Percentiles rank a stretch among this genome's conserved stretches.
These are phyloP conservation scores for Corylus avellana DNA, from an alignment of 306 rosid species.

Conservation along the genomic window DNA sequence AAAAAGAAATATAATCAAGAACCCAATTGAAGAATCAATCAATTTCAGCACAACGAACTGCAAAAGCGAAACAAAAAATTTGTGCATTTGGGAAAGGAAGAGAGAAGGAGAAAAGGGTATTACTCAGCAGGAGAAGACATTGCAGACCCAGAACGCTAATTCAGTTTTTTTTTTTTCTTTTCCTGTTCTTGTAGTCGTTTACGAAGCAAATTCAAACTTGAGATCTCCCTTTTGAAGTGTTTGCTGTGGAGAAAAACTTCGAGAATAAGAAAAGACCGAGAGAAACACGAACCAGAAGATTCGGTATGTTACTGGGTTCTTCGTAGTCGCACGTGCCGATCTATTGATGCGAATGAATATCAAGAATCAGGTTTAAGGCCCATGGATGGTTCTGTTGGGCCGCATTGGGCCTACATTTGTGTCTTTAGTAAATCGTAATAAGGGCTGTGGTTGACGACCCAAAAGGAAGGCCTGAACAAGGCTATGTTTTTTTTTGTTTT, in stretches of 20 bases:
- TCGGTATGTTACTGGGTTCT: background rate
- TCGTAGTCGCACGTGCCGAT: conserved; percentile 7
- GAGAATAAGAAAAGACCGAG: background rate
- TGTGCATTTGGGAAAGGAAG: conserved; percentile 2
- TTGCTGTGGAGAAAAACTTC: background rate
- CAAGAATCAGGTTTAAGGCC: background rate
- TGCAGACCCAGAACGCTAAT: conserved; percentile 36
- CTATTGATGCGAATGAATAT: no score
- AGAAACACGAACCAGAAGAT: conserved; percentile 27
- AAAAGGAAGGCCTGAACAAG: no score
- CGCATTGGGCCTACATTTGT: no score
- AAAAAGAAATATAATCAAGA: background rate
- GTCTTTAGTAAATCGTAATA: no score
- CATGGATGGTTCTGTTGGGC: background rate
- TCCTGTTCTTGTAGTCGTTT: background rate
- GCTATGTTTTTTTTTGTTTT: no score
- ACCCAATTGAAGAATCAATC: background rate
- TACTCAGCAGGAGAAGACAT: conserved; percentile 98
- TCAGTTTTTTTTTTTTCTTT: background rate
- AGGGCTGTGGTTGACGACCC: background rate
- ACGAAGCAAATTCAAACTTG: conserved; percentile 5
- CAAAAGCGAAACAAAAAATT: background rate
- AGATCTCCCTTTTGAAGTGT: conserved; percentile 7
- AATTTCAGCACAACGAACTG: background rate
- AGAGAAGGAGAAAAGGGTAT: conserved; percentile 22